Evolutionary conservation across 176 grass and related monocot genomes (phyloP).

Genomic region (Rhynchospora breviuscula): DNA sequence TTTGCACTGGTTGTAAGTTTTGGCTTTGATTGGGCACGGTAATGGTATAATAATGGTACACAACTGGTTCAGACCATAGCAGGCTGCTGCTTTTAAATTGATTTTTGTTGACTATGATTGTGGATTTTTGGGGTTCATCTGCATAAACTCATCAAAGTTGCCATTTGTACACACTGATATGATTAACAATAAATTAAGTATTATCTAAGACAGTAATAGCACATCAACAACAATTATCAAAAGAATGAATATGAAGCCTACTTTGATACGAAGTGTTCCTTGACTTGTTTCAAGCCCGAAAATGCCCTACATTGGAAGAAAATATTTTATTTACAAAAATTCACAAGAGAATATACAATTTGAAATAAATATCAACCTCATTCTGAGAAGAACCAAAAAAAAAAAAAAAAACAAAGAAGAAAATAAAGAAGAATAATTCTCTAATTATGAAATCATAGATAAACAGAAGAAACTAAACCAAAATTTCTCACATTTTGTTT

Average conservation of each 20-base stretch:
- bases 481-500: background rate
- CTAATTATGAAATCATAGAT: background rate
- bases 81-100: background rate
- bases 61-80: background rate
- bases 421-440: background rate
- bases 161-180: background rate
- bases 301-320: conserved; percentile 46
- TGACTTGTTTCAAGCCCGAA: conserved; percentile 72
- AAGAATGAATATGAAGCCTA: conserved; percentile 30
- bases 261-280: conserved; percentile 70
- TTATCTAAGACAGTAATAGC: background rate
- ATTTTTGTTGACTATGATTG: background rate
- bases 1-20: background rate
- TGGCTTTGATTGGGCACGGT: background rate
- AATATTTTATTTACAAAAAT: background rate
- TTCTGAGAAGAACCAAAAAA: background rate
- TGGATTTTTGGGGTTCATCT: background rate
- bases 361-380: background rate
- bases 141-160: background rate
- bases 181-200: background rate
- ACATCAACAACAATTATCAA: background rate
- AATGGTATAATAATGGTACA: background rate
- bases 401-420: background rate
- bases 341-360: no score
- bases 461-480: background rate